Conservation (phyloP, 2,329 filamentous ascomycete genomes). For the Penicillium sp. region DNA sequence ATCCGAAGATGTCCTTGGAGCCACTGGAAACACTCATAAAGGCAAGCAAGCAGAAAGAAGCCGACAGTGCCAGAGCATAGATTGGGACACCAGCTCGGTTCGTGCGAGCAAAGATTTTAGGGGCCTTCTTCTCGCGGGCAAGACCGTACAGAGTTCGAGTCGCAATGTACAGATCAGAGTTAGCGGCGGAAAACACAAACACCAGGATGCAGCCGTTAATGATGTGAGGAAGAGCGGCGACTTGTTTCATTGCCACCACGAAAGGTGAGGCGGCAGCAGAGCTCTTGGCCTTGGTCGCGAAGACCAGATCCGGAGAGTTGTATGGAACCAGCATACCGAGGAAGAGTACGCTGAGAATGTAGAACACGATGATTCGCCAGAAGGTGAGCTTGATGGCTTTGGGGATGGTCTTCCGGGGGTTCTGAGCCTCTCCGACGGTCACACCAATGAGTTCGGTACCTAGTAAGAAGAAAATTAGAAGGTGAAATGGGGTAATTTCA, state of each 20-base stretch:
- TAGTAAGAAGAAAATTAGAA: constrained; percentile 51
- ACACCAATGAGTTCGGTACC: constrained; percentile 63
- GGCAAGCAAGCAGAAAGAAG: constrained; percentile 63
- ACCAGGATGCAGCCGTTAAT: constrained; percentile 70
- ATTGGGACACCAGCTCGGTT: constrained; percentile 68
- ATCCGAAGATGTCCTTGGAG: constrained; percentile 57
- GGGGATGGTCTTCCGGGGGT: constrained; percentile 66
- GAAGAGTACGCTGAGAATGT: constrained; percentile 67
- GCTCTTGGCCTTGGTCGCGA: constrained; percentile 37
- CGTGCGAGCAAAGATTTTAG: constrained; percentile 66
- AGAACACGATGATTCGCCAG: constrained; percentile 71
- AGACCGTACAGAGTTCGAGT: constrained; percentile 71
- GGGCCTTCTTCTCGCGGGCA: constrained; percentile 67
- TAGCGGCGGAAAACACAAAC: constrained; percentile 73
- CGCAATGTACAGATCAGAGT: constrained; percentile 74
- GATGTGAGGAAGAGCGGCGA: constrained; percentile 62
- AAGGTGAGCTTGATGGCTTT: constrained; percentile 73
- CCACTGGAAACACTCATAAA: constrained; percentile 62
- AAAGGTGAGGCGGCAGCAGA: constrained; percentile 66
- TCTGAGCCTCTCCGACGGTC: constrained; percentile 65
- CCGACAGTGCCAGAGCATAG: constrained; percentile 59
- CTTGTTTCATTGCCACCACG: constrained; percentile 63
- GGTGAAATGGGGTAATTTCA: constrained; percentile 25
- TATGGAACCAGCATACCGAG: constrained; percentile 69
- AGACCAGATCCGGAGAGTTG: constrained; percentile 53